Conservation (phyloP, 352 stramenopile species). For the Phytophthora palmivora region DNA sequence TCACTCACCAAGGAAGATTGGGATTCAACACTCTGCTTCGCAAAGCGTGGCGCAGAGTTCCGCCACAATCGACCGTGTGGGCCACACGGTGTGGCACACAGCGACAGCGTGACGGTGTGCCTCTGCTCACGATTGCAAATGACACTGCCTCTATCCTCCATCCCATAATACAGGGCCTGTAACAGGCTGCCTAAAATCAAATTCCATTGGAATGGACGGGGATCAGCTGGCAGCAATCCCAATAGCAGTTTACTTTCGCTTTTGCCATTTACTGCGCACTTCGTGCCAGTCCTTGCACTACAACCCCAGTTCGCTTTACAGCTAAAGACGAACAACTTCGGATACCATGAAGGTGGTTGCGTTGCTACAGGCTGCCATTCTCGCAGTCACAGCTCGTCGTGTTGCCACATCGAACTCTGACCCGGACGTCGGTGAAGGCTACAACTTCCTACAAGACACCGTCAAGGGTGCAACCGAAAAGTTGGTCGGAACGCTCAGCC, state of each 20-base stretch:
- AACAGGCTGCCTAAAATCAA: no score
- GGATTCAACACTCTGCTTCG: not conserved
- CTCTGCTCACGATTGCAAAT: not conserved
- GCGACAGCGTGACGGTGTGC: no score
- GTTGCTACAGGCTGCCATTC: conserved; percentile 10
- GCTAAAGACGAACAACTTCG: not conserved
- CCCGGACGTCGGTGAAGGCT: conserved; percentile 29
- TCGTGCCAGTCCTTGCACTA: conserved; percentile 3
- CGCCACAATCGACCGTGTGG: no score
- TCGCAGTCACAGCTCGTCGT: not conserved
- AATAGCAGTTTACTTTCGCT: conserved; percentile 1
- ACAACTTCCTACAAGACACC: conserved; percentile 18
- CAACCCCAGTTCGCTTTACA: not conserved
- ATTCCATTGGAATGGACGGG: not conserved
- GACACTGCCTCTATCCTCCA: not conserved
- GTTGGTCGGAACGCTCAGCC: conserved; percentile 17
- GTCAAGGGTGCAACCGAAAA: conserved; percentile 20
- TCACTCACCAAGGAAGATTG: no score
- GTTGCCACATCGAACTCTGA: conserved; percentile 7
- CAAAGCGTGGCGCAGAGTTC: conserved; percentile 1
- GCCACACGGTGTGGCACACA: no score
- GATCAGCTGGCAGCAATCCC: not conserved
- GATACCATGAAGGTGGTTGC: conserved; percentile 25
- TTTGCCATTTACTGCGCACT: conserved; percentile 20
- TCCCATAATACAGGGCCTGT: no score